These are phyloP conservation scores for Phoma sp. DNA, from an alignment of 2,329 filamentous ascomycete genomes.

Conservation along the genomic window DNA sequence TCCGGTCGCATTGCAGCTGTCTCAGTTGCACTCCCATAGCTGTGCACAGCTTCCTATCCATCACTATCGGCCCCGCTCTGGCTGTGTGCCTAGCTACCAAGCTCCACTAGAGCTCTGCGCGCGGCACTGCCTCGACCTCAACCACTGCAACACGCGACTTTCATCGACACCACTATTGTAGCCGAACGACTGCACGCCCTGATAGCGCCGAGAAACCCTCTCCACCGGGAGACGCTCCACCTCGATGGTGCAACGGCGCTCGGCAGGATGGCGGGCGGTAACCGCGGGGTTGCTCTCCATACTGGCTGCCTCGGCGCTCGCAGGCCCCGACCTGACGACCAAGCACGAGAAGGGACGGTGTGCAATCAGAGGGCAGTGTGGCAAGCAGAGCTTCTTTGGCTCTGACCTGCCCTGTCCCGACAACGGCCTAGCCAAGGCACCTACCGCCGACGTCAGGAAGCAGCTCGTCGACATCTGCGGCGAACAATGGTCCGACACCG, in stretches of 20 bases:
- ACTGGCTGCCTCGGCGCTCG: constrained; percentile 37
- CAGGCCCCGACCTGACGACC: constrained; percentile 43
- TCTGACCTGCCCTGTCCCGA: constrained; percentile 91
- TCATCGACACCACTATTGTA: background rate
- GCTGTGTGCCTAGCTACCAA: background rate
- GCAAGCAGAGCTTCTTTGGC: constrained; percentile 88
- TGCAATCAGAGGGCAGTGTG: constrained; percentile 89
- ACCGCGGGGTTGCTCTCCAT: constrained; percentile 40
- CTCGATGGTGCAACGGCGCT: constrained; percentile 33
- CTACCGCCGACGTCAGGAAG: constrained; percentile 73
- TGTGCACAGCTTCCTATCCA: constrained; percentile 5
- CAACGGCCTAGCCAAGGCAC: constrained; percentile 80
- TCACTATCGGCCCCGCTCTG: background rate
- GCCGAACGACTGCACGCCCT: background rate
- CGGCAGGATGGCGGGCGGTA: constrained; percentile 32
- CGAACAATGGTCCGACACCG: constrained; percentile 80
- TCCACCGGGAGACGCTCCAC: background rate
- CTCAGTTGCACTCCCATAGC: background rate
- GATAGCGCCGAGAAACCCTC: background rate
- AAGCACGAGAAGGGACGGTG: constrained; percentile 89
- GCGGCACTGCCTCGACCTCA: constrained; percentile 25
- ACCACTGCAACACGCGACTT: background rate
- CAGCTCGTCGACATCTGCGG: constrained; percentile 88
- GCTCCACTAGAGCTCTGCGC: constrained; percentile 13
- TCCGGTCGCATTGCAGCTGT: background rate